phyloP scores from a whole-genome alignment of 768 basidiomycete species.

The Lentinula guzmanii region DNA sequence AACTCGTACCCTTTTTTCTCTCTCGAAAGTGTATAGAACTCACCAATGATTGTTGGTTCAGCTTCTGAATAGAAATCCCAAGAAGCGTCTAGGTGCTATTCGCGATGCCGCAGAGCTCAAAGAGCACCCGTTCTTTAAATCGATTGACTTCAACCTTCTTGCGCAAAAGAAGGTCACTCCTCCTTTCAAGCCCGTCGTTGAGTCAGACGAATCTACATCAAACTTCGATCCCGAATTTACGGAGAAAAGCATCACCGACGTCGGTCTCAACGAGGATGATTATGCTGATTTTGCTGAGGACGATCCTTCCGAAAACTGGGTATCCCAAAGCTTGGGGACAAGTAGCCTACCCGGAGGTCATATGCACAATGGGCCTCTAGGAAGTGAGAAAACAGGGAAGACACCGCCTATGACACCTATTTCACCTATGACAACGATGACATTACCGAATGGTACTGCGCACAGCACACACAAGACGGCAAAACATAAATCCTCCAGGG shows the following conservation, averaged over 20 bases:
- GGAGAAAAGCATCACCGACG: conserved; percentile 76
- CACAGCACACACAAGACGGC: neutral
- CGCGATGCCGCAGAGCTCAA: conserved; percentile 93
- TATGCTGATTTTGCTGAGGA: conserved; percentile 18
- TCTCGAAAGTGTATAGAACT: conserved; percentile 6
- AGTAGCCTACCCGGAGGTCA: conserved; percentile 24
- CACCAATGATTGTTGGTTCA: conserved; percentile 24
- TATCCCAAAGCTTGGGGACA: conserved; percentile 38
- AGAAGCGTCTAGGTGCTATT: conserved; percentile 87
- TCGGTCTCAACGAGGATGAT: conserved; percentile 26
- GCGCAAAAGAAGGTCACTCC: conserved; percentile 87
- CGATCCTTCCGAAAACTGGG: conserved; percentile 45
- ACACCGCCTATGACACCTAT: conserved; percentile 6
- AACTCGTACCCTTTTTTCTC: conserved; percentile 3
- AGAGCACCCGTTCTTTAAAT: conserved; percentile 89
- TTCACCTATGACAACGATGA: conserved; percentile 3
- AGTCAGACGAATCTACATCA: conserved; percentile 95
- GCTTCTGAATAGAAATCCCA: conserved; percentile 98
- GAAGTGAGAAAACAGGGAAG: conserved; percentile 39
- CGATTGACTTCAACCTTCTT: conserved; percentile 89
- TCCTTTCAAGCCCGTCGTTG: conserved; percentile 96
- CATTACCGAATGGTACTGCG: neutral
- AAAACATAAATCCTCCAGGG: conserved; percentile 6
- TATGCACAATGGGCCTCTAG: conserved; percentile 74
- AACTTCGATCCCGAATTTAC: conserved; percentile 99